Base-by-base conservation (phyloP, 495 filamentous ascomycete genomes). In the Pyrenopolyporus hunteri region DNA sequence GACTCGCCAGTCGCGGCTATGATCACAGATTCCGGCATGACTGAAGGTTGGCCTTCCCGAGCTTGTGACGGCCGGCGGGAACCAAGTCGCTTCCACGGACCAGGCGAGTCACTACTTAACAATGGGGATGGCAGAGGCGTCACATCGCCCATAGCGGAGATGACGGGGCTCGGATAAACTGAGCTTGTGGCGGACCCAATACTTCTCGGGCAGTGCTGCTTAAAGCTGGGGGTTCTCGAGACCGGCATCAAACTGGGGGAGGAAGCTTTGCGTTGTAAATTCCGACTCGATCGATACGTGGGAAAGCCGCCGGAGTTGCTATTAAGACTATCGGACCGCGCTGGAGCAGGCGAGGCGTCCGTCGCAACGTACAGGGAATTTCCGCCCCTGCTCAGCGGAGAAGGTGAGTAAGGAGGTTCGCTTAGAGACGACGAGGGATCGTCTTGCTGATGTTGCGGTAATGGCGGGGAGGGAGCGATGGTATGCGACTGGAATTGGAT, bases 51-150 rank as follows among this genome's bases (percentile, higher is more conserved):
- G 19, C 44, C 32, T 22, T 57, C 67, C 32, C 57, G 69, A 68
- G 71, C 75, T 65, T 69, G 74, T 48, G 80, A 69, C 61, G 70
- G 40, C 45, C 70, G 64, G 65, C 81, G 69, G 29, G 75, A 71
- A 26, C 70, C 59, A 14, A 83, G 71, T 65, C 75, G 78, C 66
- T 78, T 85, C 87, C 88, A 89, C 16, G 86, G 86, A 4, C 82
- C 83, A n/a, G 93, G 89, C 6, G 89, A 91, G 37, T 88, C 87
- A 56, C 77, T 77, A 6, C 82, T 82, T 54, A 90, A 78, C 32
- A 97, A 82, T 6, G 94, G 94, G 4, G 94, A 97, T 8, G 94
- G 94, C 17, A 98, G 74, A 46, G 94, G 94, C 3, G 94, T 98
- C 54, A 98, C 87, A 67, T 97, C 91, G 32, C 85, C 84, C 84